Conservation (phyloP, 208 protist species). For the Crithidia acanthocephali region DNA sequence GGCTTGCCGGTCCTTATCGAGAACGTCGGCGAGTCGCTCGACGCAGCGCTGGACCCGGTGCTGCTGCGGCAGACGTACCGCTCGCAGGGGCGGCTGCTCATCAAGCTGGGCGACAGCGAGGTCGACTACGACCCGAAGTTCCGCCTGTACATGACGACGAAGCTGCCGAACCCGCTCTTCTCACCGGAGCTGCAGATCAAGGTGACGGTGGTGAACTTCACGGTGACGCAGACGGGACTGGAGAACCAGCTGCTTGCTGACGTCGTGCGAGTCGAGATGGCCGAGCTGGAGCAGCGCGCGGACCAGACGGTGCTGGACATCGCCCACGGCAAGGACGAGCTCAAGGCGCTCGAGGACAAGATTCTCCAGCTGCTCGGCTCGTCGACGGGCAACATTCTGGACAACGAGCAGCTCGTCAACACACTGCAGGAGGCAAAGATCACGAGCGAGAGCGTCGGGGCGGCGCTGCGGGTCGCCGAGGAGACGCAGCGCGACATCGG, state of each 20-base stretch:
- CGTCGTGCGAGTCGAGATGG: slow-evolving; percentile 92
- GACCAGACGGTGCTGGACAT: slow-evolving; percentile 95
- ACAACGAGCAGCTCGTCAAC: slow-evolving; percentile 96
- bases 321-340: slow-evolving; percentile 94
- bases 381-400: slow-evolving; percentile 96
- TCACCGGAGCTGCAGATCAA: slow-evolving; percentile 96
- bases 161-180: slow-evolving; percentile 96
- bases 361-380: slow-evolving; percentile 93
- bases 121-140: slow-evolving; percentile 96
- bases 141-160: slow-evolving; percentile 96
- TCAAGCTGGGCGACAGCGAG: slow-evolving; percentile 95
- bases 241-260: slow-evolving; percentile 95
- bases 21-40: slow-evolving; percentile 96
- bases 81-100: slow-evolving; percentile 86
- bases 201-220: slow-evolving; percentile 95
- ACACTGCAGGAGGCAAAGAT: slow-evolving; percentile 94
- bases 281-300: slow-evolving; percentile 92
- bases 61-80: slow-evolving; percentile 96
- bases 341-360: slow-evolving; percentile 94
- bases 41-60: slow-evolving; percentile 96
- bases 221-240: slow-evolving; percentile 91
- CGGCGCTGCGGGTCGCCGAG: slow-evolving; percentile 91
- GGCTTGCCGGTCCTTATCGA: slow-evolving; percentile 97
- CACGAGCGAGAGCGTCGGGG: slow-evolving; percentile 91
- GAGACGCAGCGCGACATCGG: slow-evolving; percentile 96